Conservation (phyloP, 257 asterid genomes). For the Jacaranda copaia region DNA sequence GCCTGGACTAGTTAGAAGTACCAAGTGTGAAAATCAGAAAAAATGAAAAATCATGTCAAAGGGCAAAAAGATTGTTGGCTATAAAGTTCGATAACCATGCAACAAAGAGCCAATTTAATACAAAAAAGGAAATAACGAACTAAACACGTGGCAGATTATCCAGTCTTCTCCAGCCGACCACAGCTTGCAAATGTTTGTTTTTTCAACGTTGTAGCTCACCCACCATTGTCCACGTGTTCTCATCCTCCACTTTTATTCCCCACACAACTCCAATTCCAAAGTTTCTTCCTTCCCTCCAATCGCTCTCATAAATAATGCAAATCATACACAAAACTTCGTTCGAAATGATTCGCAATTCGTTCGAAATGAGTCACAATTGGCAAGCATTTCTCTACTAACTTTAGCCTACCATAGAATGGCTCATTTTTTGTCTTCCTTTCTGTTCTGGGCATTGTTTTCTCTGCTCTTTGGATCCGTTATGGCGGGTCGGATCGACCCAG, state of each 20-base stretch:
- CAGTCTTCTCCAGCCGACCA: constrained; percentile 58
- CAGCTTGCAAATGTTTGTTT: constrained; percentile 23
- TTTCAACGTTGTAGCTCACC: constrained; percentile 83
- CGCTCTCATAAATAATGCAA: constrained; percentile 42
- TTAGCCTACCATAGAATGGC: constrained; percentile 30
- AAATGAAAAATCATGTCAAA: neutral
- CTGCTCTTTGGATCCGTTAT: constrained; percentile 39
- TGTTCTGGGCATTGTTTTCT: constrained; percentile 34
- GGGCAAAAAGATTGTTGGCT: neutral
- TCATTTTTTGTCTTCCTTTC: constrained; percentile 20
- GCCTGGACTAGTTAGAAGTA: neutral
- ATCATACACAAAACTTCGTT: neutral
- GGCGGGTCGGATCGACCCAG: constrained; percentile 53
- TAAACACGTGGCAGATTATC: constrained; percentile 52
- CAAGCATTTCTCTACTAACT: neutral
- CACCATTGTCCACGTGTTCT: constrained; percentile 69
- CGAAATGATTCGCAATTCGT: neutral
- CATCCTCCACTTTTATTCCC: constrained; percentile 37
- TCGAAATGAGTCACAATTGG: constrained; percentile 21
- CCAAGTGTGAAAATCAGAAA: constrained; percentile 42
- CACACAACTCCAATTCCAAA: constrained; percentile 38
- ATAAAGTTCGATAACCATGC: constrained; percentile 29
- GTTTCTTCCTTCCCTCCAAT: constrained; percentile 42
- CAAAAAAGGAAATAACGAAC: neutral
- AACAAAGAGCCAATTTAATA: neutral